These are phyloP conservation scores for Pythium phragmiticola DNA, from an alignment of 352 stramenopile genomes.

Conservation along the genomic window DNA sequence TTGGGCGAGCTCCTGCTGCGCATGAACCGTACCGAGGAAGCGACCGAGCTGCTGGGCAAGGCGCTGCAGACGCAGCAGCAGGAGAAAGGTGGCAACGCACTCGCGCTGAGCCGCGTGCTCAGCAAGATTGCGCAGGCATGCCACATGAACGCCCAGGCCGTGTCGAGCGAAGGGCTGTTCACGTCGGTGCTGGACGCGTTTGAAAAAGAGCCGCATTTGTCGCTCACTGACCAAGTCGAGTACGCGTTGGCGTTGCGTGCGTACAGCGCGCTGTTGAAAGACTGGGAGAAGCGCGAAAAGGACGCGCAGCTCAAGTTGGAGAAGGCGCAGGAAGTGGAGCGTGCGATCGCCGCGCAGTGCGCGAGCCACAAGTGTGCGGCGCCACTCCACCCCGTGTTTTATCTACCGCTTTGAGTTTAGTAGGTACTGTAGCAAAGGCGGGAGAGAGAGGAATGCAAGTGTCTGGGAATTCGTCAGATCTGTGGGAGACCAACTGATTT, in stretches of 20 bases:
- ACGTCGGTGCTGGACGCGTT: slow-evolving; percentile 68
- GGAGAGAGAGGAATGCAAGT: neutral
- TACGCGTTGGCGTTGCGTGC: slow-evolving; percentile 60
- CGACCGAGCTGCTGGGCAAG: slow-evolving; percentile 69
- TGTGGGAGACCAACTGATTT: neutral
- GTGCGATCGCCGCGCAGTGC: slow-evolving; percentile 18
- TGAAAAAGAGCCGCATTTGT: slow-evolving; percentile 56
- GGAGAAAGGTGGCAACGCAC: slow-evolving; percentile 43
- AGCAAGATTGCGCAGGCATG: slow-evolving; percentile 65
- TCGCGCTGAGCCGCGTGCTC: slow-evolving; percentile 65
- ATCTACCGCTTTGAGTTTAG: slow-evolving; percentile 25
- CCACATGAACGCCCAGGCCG: slow-evolving; percentile 59
- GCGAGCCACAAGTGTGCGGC: slow-evolving; percentile 17
- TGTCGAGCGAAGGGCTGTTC: slow-evolving; percentile 72
- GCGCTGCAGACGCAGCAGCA: slow-evolving; percentile 59
- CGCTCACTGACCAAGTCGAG: slow-evolving; percentile 56
- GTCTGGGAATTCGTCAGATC: too few relatives aligned
- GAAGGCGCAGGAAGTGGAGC: slow-evolving; percentile 25
- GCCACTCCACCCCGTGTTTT: slow-evolving; percentile 31
- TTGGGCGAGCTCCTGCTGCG: slow-evolving; percentile 62
- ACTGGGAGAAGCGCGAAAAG: slow-evolving; percentile 36
- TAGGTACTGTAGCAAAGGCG: neutral
- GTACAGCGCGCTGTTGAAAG: slow-evolving; percentile 36
- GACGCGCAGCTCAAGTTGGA: slow-evolving; percentile 26
- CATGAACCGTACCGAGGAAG: slow-evolving; percentile 58